Evolutionary conservation across 805 yeast species (phyloP), one percentile per base, ranked within the genome.

Genomic region (Saccharomycopsis sp.): DNA sequence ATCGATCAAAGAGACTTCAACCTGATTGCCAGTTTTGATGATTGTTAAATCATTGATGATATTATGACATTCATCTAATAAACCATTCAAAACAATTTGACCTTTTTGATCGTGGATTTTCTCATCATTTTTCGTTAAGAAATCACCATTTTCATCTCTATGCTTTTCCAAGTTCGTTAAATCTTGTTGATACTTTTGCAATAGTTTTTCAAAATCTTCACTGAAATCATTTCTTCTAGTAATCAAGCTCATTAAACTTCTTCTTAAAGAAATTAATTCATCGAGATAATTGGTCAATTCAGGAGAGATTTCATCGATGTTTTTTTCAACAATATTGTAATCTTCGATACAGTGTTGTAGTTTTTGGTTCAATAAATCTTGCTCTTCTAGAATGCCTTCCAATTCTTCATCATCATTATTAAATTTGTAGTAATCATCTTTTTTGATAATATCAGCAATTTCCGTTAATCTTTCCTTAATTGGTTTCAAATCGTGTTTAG

Each of bases 21-120:
- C 36, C n/a, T 34, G 27, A n/a, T 41, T 31, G 20, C 57, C 56
- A 15, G 50, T 53, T 9, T 60, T 61, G 20, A 61, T 72, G 30
- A 79, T 71, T 35, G 62, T 57, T 36, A 85, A 63, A 62, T 88
- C 96, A 43, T 70, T 71, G 31, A 86, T 61, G 44, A 85, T 66
- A 49, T 77, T 78, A 54, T 78, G 76, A 56, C 95, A 84, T 54
- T 86, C 94, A 58, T 86, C 95, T 21, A 85, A 63, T 33, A 87
- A 62, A 5, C 88, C 89, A 53, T 80, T 79, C 37, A 81, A 58
- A 1, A 79, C 76, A 36, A 54, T 60, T 44, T 65, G 68, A 17
- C 72, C 70, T 40, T 60, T 55, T 40, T 52, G 59, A 25, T 51
- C 59, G 21, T 38, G 34, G 17, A 46, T 33, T 31, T 44, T 31